Evolutionary conservation across 1,139 yeast species (phyloP).

Genomic region (Yamadazyma friedrichii): DNA sequence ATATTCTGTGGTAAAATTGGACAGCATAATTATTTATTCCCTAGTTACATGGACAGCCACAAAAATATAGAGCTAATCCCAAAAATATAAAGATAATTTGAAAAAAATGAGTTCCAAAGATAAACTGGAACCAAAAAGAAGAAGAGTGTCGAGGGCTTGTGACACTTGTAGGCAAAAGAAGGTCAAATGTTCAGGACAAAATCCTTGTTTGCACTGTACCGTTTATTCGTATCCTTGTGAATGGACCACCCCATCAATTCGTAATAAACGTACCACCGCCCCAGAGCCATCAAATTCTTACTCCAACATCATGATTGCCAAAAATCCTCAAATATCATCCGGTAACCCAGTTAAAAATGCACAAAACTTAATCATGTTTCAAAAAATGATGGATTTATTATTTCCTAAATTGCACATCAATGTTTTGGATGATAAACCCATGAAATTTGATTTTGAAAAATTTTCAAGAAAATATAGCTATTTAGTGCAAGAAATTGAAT

Average conservation of each 20-base stretch:
- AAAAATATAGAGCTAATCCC: no score
- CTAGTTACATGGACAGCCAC: no score
- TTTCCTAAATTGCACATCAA: conserved; percentile 50
- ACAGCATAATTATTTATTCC: no score
- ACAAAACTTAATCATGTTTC: conserved; percentile 23
- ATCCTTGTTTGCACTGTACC: conserved; percentile 87
- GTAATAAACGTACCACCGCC: conserved; percentile 45
- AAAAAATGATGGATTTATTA: conserved; percentile 37
- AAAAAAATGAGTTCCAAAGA: conserved; percentile 6
- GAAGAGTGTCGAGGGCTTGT: conserved; percentile 83
- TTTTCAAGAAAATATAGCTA: conserved; percentile 25
- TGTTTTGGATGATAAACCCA: conserved; percentile 29
- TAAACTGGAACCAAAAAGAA: conserved; percentile 48
- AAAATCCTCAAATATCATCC: conserved; percentile 9
- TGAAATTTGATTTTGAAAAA: conserved; percentile 34
- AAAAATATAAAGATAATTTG: no score
- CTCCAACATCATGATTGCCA: conserved; percentile 14
- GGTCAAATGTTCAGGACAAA: conserved; percentile 85
- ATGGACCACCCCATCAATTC: conserved; percentile 70
- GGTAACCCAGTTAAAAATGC: conserved; percentile 12
- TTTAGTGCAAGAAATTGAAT: conserved; percentile 21
- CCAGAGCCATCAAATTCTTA: conserved; percentile 25
- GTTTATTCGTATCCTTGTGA: conserved; percentile 77
- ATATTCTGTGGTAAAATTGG: no score
- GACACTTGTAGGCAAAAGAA: conserved; percentile 77